A percentile compares a stretch with the other conserved stretches of the same genome.
Conservation (phyloP, 441 rosid species). For the Euphorbia schlechtendalii region DNA sequence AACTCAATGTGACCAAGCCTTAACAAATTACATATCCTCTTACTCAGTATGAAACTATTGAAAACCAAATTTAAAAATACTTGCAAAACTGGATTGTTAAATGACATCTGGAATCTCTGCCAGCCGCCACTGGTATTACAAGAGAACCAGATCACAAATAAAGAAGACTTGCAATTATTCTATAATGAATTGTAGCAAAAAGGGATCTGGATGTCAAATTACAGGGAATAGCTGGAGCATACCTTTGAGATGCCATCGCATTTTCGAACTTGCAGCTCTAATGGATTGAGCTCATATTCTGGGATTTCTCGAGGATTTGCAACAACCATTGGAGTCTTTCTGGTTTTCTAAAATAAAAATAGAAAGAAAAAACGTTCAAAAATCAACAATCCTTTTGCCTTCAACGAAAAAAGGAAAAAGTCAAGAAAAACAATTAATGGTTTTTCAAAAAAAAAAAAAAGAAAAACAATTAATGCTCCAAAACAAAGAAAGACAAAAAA, state of each 20-base stretch:
- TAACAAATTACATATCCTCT: neutral
- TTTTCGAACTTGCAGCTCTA: slow-evolving; percentile 85
- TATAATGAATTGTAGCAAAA: neutral
- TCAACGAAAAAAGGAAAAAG: neutral
- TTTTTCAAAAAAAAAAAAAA: too few species aligned
- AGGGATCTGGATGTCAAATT: neutral
- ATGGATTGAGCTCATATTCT: slow-evolving; percentile 90
- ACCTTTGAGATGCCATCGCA: slow-evolving; percentile 83
- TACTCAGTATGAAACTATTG: neutral
- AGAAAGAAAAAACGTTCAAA: neutral
- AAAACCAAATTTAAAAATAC: too few species aligned
- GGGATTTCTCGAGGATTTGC: slow-evolving; percentile 89
- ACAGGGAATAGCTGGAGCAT: slow-evolving; percentile 18
- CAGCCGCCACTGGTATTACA: too few species aligned
- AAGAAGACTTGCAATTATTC: neutral
- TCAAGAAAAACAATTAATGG: neutral
- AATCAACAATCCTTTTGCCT: neutral
- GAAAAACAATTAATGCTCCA: too few species aligned
- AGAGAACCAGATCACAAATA: neutral
- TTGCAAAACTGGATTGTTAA: too few species aligned
- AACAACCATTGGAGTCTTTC: slow-evolving; percentile 82
- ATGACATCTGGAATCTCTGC: too few species aligned
- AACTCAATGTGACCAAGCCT: neutral
- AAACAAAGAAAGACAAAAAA: neutral
- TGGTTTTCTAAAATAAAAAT: slow-evolving; percentile 54